Evolutionary conservation across 257 asterid species (phyloP).

Genomic region (Rehmannia glutinosa): DNA sequence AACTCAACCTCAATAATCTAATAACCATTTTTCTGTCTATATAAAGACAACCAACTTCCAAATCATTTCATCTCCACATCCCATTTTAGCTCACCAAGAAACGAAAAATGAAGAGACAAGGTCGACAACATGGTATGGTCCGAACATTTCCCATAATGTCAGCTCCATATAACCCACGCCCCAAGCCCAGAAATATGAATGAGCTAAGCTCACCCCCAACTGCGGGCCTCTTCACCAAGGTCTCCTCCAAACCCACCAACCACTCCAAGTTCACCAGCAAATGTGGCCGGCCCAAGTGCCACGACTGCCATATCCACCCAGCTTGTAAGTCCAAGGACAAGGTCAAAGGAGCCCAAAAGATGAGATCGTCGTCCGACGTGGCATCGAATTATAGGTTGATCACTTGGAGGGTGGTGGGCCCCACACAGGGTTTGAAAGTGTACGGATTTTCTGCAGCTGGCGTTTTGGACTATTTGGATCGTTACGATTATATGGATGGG

Average conservation of each 20-base stretch:
- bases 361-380: constrained; percentile 33
- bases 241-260: constrained; percentile 64
- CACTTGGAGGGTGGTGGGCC: no score
- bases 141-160: constrained; percentile 41
- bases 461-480: constrained; percentile 50
- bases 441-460: constrained; percentile 60
- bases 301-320: constrained; percentile 48
- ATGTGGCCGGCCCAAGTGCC: constrained; percentile 59
- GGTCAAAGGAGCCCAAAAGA: constrained; percentile 54
- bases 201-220: constrained; percentile 45
- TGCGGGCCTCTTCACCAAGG: constrained; percentile 63
- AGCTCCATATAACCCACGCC: constrained; percentile 31
- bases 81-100: constrained; percentile 10
- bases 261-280: constrained; percentile 82
- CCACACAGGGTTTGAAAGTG: no score
- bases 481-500: neutral
- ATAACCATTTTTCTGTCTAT: constrained; percentile 24
- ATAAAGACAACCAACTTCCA: neutral
- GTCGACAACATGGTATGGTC: constrained; percentile 76
- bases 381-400: constrained; percentile 22
- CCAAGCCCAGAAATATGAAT: constrained; percentile 20
- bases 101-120: constrained; percentile 65
- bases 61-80: neutral
- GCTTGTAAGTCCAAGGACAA: constrained; percentile 59
- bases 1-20: constrained; percentile 21